A percentile compares a stretch with the other conserved stretches of the same genome.
phyloP scores from a whole-genome alignment of 495 filamentous ascomycete species.

The Podospora conica region DNA sequence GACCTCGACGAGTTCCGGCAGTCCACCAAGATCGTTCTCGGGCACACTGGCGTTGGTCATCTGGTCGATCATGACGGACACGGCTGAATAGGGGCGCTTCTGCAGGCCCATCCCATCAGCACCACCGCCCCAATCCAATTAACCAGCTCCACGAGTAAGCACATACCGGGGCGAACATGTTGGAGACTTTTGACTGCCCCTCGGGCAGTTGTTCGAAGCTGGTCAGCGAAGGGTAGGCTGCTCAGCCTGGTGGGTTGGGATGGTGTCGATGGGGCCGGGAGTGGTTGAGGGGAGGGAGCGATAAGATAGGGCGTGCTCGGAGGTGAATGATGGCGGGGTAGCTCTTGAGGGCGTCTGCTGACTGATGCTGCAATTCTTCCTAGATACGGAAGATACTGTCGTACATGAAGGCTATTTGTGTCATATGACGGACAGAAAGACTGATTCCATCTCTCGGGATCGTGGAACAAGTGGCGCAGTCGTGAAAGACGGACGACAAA shows the following conservation, averaged over 20 bases:
- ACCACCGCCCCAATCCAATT: neutral
- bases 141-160: neutral
- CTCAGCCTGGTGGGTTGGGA: neutral
- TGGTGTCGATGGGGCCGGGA: neutral
- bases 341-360: slow-evolving; percentile 4
- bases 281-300: neutral
- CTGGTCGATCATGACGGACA: slow-evolving; percentile 89
- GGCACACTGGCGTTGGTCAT: slow-evolving; percentile 86
- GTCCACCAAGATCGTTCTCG: slow-evolving; percentile 83
- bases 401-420: neutral
- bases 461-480: neutral
- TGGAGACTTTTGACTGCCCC: neutral
- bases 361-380: neutral
- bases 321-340: slow-evolving; percentile 13
- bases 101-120: slow-evolving; percentile 31
- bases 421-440: neutral
- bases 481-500: neutral
- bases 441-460: neutral
- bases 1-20: slow-evolving; percentile 90
- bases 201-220: neutral
- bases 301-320: slow-evolving; percentile 17
- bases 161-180: slow-evolving; percentile 42
- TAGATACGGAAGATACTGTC: neutral
- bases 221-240: neutral
- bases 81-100: slow-evolving; percentile 91